phyloP scores from a whole-genome alignment of 768 basidiomycete genomes.

The Trametopsis cervina region DNA sequence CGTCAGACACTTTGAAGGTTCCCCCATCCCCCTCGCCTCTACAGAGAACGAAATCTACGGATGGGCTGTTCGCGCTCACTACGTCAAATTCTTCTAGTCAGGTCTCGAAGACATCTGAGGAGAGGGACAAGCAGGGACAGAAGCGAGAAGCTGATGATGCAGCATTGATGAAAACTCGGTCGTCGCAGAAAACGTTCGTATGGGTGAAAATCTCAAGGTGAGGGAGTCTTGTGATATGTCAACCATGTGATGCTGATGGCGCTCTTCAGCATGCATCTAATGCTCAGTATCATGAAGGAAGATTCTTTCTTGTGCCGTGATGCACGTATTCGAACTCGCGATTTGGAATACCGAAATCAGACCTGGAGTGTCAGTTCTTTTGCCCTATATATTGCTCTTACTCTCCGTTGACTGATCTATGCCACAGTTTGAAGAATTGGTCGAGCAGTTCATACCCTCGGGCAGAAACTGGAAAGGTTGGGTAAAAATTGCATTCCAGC shows the following conservation, averaged over 20 bases:
- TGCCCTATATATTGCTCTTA: not conserved
- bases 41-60: conserved; percentile 34
- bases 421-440: conserved; percentile 67
- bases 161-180: conserved; percentile 76
- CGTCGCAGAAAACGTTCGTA: conserved; percentile 79
- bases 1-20: conserved; percentile 23
- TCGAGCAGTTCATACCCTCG: conserved; percentile 74
- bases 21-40: conserved; percentile 15
- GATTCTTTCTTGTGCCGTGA: conserved; percentile 82
- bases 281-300: conserved; percentile 74
- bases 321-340: conserved; percentile 72
- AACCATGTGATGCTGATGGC: conserved; percentile 11
- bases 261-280: conserved; percentile 49
- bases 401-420: conserved; percentile 6
- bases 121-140: conserved; percentile 1
- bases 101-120: conserved; percentile 4
- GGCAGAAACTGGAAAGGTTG: conserved; percentile 75
- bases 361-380: conserved; percentile 64
- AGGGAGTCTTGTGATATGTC: conserved; percentile 16
- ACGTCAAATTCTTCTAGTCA: conserved; percentile 6
- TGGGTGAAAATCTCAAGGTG: conserved; percentile 70
- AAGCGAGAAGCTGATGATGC: conserved; percentile 42
- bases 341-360: conserved; percentile 75
- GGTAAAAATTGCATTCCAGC: conserved; percentile 79
- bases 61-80: conserved; percentile 23